A percentile compares a stretch with the other conserved stretches of the same genome.
phyloP scores from a whole-genome alignment of 345 rosid genomes.

The Eucalyptus curtisii region DNA sequence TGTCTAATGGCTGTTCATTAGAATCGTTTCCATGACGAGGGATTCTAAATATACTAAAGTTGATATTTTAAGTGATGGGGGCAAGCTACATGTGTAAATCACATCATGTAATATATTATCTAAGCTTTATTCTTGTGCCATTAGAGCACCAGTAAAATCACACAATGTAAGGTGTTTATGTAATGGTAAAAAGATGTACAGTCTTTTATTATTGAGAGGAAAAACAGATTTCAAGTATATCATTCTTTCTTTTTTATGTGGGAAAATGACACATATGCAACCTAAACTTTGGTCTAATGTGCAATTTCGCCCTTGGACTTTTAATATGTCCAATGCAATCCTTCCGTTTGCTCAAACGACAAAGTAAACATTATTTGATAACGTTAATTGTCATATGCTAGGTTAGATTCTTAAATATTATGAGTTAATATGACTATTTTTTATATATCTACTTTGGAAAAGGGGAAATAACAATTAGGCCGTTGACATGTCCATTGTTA shows the following conservation, averaged over 20 bases:
- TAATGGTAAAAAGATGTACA: background rate
- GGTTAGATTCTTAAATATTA: background rate
- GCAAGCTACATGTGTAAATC: background rate
- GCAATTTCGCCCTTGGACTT: fast-evolving
- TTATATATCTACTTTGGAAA: background rate
- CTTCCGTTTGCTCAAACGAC: background rate
- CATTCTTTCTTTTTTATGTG: background rate
- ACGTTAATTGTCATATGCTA: background rate
- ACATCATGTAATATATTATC: background rate
- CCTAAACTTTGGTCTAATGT: background rate
- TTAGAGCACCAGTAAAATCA: background rate
- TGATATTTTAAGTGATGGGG: background rate
- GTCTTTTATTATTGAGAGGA: background rate
- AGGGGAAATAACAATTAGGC: background rate
- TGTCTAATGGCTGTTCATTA: background rate
- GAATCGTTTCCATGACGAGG: background rate
- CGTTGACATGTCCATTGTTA: background rate
- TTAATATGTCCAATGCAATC: background rate
- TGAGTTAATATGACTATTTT: background rate
- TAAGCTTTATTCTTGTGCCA: background rate
- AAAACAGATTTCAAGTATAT: background rate
- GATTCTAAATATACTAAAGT: background rate
- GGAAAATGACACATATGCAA: background rate
- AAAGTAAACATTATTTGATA: background rate
- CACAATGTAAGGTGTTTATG: background rate